Base-by-base conservation (phyloP, 106 monocot species). In the Phalaenopsis equestris region DNA sequence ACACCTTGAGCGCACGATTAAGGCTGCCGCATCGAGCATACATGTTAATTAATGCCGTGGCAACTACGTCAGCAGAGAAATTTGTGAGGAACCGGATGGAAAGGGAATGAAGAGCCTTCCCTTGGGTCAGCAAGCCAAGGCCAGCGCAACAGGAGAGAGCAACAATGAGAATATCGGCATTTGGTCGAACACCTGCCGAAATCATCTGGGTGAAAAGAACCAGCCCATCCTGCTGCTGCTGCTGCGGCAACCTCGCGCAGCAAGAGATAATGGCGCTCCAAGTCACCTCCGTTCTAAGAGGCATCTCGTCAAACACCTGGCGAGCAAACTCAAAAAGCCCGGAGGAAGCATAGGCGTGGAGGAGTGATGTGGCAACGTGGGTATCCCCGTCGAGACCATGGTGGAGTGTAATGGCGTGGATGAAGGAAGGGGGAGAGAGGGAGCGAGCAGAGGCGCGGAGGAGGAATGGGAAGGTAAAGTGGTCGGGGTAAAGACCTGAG, bases 251-350 rank as follows among this genome's bases (percentile, higher is more conserved):
- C 6, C 43, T 72, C 2, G 89, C 55, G 61, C 79, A 85, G 7
- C 85, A 85, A 47, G 84, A 84, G 15, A 91, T 61, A 9, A 91
- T 78, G 18, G 85, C 85, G 72, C 85, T 84, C 81, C 83, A 91
- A 39, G 83, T 82, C 52, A 91, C 78, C 8, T 81, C 49, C 11
- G 83, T 85, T 2, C 77, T 83, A 5, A 73, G 36, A 0, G 84
- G 78, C 61, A 86, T 90, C 38, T 55, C 74, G 30, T 88, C 81
- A 68, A 92, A 92, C 78, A 78, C 76, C 8, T 42, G 23, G 15
- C 56, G 82, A 4, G 90, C 90, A 17, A 48, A 67, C 5, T 65
- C 80, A 38, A 49, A 73, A 16, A 87, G 70, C 30, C 87, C 80
- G 75, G 82, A 85, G 41, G 73, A 72, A 15, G 81, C 82, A 55